Base-by-base conservation (phyloP, 2,329 filamentous ascomycete species). In the Alternaria infectoria region DNA sequence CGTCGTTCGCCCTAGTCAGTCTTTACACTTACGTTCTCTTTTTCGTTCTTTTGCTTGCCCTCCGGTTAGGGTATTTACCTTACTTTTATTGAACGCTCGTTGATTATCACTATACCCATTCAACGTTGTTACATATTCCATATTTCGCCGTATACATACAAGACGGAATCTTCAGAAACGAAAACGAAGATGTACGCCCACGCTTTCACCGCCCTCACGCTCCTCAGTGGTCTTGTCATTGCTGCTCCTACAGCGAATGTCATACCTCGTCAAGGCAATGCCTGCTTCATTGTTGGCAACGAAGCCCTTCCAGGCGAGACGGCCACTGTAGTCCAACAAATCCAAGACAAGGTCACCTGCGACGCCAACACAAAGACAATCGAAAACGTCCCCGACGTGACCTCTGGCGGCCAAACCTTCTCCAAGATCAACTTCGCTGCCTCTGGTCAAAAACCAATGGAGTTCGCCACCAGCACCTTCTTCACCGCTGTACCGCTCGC, bases 281-380 rank as follows among this genome's bases (percentile, higher is more conserved):
- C 85, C 43, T 89, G 87, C 81, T 88, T 88, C 80, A 64, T 89
- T 13, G 74, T 88, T 63, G 87, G 87, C 66, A 80, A 76, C 55
- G 76, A 78, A 6, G 75, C 79, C 3, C 84, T 89, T 11, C 87
- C 87, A 1, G 77, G 78, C 7, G 86, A 88, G 69, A 82, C 84
- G 13, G 76, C 80, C 23, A 78, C 82, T 60, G 69, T 78, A 2
- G 86, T 82, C 58, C 75, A 77, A 19, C 66, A 73, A 12, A 77
- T 89, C 60, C 77, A 81, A 59, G 66, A 71, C 47, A 75, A 69
- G 40, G 78, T 89, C 13, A 88, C 85, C 46, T 89, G 87, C 81
- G 79, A 82, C 73, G 69, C 71, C 19, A 75, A 78, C 15, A 70
- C 69, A 19, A 87, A 77, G 6, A 89, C 87, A 6, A 77, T 89